phyloP scores from a whole-genome alignment of 176 grass and related monocot genomes.

The Carex kokanica region DNA sequence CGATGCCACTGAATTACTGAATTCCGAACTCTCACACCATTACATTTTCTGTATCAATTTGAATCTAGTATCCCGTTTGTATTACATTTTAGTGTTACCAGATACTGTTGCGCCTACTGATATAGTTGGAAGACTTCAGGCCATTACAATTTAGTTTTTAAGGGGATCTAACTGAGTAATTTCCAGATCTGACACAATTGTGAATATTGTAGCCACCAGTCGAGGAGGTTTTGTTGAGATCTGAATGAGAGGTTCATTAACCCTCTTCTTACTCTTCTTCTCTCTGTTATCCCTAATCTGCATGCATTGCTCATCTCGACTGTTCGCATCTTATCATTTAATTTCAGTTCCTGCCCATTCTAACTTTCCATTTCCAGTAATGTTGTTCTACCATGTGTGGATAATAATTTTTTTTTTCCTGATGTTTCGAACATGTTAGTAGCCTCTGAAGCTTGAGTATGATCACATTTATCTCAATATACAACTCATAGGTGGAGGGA shows the following conservation, averaged over 20 bases:
- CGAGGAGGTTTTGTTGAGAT: not conserved
- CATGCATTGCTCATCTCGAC: not conserved
- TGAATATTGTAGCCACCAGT: not conserved
- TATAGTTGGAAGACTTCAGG: not conserved
- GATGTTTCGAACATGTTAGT: not conserved
- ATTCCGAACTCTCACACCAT: constrained; percentile 4
- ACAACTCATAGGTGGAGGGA: not conserved
- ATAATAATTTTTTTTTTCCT: not conserved
- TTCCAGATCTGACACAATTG: not conserved
- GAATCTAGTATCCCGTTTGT: not conserved
- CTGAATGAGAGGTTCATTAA: constrained; percentile 19
- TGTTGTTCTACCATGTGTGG: not conserved
- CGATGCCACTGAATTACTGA: not conserved
- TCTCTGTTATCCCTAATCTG: not conserved
- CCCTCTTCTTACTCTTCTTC: not conserved
- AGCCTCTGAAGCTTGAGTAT: not conserved
- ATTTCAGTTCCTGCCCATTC: not conserved
- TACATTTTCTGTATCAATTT: not conserved
- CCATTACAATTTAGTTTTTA: not conserved
- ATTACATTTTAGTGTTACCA: not conserved
- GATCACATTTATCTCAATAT: not conserved
- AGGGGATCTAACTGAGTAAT: constrained; percentile 5
- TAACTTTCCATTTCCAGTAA: not conserved
- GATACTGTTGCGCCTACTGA: not conserved
- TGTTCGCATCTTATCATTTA: not conserved